Evolutionary conservation across 345 rosid species (phyloP).

Genomic region (Moringa oleifera): DNA sequence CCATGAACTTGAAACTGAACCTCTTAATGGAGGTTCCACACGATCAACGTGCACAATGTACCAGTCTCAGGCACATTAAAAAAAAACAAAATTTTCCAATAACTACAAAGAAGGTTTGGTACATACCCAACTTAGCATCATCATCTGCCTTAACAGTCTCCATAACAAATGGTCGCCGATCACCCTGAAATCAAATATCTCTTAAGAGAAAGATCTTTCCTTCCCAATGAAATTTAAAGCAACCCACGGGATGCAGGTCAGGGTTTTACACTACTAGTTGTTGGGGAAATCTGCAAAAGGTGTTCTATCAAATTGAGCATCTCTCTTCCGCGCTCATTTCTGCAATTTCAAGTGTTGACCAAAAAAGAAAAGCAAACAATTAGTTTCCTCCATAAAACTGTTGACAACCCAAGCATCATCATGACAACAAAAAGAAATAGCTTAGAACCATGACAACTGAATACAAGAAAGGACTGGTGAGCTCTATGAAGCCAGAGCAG

Average conservation of each 20-base stretch:
- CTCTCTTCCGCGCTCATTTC: slow-evolving; percentile 85
- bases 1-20: neutral
- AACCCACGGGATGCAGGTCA: slow-evolving; percentile 6
- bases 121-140: slow-evolving; percentile 74
- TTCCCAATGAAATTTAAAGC: neutral
- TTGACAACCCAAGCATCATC: neutral
- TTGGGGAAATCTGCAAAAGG: slow-evolving; percentile 79
- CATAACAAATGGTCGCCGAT: slow-evolving; percentile 76
- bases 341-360: slow-evolving; percentile 27
- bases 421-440: slow-evolving; percentile 1
- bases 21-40: neutral
- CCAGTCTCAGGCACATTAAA: neutral
- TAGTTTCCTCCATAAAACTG: too few relatives aligned
- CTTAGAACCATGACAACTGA: neutral
- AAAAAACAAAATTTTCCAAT: too few relatives aligned
- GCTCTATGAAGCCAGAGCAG: neutral
- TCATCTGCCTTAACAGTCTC: slow-evolving; percentile 98
- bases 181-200: slow-evolving; percentile 46
- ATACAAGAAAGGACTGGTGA: neutral
- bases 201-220: neutral
- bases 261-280: slow-evolving; percentile 61
- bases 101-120: slow-evolving; percentile 1
- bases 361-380: too few relatives aligned
- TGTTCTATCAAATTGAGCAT: slow-evolving; percentile 80
- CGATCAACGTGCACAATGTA: neutral